Percentiles rank a stretch among this genome's conserved stretches.
phyloP scores from a whole-genome alignment of 345 rosid genomes.

The Streptanthus diversifolius region DNA sequence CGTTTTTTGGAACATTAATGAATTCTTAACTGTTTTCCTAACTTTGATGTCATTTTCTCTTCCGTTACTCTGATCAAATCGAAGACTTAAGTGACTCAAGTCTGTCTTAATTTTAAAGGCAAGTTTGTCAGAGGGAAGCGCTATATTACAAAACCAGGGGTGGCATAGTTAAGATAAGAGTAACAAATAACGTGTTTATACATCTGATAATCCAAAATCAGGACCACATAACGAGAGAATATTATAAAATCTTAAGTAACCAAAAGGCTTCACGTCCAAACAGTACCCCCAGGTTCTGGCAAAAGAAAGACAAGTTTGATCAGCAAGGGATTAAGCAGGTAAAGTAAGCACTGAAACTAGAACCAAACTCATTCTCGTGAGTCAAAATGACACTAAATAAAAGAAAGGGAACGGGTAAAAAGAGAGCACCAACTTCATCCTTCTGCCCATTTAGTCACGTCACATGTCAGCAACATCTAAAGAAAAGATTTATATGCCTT shows the following conservation, averaged over 20 bases:
- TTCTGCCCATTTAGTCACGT: not conserved
- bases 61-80: not conserved
- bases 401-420: not conserved
- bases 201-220: conserved; percentile 1
- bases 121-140: not conserved
- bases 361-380: not conserved
- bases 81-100: not conserved
- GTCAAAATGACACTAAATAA: not conserved
- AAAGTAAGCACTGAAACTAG: not conserved
- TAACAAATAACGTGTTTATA: not conserved
- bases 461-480: not conserved
- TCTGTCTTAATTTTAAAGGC: not conserved
- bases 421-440: conserved; percentile 24
- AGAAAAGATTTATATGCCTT: not conserved
- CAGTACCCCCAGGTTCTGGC: conserved; percentile 7
- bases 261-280: conserved; percentile 10
- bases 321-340: not conserved
- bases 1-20: not conserved
- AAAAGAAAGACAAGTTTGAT: not conserved
- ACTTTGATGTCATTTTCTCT: not conserved
- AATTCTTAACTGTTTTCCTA: not conserved
- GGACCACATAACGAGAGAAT: not conserved
- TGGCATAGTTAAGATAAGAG: not conserved
- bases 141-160: not conserved
- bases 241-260: conserved; percentile 14